A percentile compares a stretch with the other conserved stretches of the same genome.
phyloP scores from a whole-genome alignment of 768 basidiomycete species.

The Lactarius trivialis region DNA sequence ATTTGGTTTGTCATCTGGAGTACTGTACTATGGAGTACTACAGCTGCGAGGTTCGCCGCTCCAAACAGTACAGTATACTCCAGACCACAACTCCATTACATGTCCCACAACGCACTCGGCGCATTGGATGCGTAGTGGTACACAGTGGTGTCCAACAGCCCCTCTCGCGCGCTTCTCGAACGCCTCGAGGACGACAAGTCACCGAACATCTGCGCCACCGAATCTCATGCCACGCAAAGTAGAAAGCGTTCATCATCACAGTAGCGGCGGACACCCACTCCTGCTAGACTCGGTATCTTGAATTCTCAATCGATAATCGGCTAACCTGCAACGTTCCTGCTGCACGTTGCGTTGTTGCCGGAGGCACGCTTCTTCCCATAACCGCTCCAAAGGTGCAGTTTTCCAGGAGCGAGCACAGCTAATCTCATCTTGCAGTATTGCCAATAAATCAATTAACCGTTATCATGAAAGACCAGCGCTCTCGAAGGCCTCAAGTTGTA shows the following conservation, averaged over 20 bases:
- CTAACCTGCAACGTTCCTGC: constrained; percentile 11
- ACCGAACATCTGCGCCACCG: constrained; percentile 11
- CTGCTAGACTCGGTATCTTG: neutral
- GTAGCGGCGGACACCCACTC: neutral
- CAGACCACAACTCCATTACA: neutral
- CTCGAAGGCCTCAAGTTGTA: constrained; percentile 1
- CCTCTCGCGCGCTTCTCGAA: neutral
- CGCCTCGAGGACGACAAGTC: constrained; percentile 13
- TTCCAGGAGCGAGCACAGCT: constrained; percentile 5
- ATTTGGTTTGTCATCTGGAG: neutral
- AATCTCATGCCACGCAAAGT: constrained; percentile 5
- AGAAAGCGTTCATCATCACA: neutral
- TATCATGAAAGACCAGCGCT: constrained; percentile 7
- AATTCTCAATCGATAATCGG: constrained; percentile 19
- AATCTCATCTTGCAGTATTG: constrained; percentile 1
- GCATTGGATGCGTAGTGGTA: neutral
- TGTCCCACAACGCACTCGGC: neutral
- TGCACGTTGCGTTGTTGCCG: constrained; percentile 14
- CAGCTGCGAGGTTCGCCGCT: neutral
- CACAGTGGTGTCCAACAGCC: neutral
- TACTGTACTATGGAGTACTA: too few relatives aligned
- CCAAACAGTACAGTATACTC: neutral
- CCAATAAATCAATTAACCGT: neutral
- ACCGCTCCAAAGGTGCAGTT: constrained; percentile 1
- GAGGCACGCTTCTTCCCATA: neutral